Percentiles rank a stretch among this genome's conserved stretches.
phyloP scores from a whole-genome alignment of 495 filamentous ascomycete genomes.

The Platismatia glauca region DNA sequence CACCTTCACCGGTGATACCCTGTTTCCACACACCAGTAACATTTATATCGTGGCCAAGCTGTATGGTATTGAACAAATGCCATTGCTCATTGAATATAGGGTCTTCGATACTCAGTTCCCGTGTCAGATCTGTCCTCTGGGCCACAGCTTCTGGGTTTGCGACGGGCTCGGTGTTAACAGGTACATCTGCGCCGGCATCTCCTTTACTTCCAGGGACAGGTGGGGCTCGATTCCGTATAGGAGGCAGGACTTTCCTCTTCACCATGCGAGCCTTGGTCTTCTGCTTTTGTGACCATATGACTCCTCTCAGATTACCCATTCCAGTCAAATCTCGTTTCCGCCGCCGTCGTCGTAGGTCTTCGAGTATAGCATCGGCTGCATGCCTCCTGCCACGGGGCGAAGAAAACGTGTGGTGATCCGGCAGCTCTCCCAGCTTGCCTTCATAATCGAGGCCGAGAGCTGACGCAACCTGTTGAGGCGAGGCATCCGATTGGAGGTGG shows the following conservation, averaged over 20 bases:
- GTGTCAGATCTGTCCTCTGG: constrained; percentile 51
- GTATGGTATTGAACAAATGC: constrained; percentile 81
- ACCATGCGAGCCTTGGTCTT: constrained; percentile 59
- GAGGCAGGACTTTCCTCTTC: constrained; percentile 59
- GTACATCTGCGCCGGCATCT: constrained; percentile 21
- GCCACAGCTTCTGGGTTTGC: constrained; percentile 43
- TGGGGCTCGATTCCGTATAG: constrained; percentile 14
- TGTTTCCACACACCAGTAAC: constrained; percentile 85
- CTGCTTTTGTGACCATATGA: constrained; percentile 79
- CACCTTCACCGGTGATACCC: constrained; percentile 85
- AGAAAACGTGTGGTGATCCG: constrained; percentile 79
- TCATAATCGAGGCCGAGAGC: constrained; percentile 72
- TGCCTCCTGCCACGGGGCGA: constrained; percentile 43
- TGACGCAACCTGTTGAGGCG: constrained; percentile 63
- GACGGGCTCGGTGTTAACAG: constrained; percentile 22
- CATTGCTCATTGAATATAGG: constrained; percentile 91
- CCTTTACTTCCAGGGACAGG: constrained; percentile 15
- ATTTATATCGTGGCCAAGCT: constrained; percentile 86
- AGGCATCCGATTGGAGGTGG: constrained; percentile 56
- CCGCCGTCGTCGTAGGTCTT: constrained; percentile 46
- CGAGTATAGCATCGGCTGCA: constrained; percentile 51
- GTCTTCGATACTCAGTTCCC: constrained; percentile 63
- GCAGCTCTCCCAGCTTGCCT: constrained; percentile 70
- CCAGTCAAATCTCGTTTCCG: constrained; percentile 46
- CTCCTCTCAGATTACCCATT: constrained; percentile 55